Conservation (phyloP, 2,329 filamentous ascomycete genomes). For the Ophiostoma quercus region DNA sequence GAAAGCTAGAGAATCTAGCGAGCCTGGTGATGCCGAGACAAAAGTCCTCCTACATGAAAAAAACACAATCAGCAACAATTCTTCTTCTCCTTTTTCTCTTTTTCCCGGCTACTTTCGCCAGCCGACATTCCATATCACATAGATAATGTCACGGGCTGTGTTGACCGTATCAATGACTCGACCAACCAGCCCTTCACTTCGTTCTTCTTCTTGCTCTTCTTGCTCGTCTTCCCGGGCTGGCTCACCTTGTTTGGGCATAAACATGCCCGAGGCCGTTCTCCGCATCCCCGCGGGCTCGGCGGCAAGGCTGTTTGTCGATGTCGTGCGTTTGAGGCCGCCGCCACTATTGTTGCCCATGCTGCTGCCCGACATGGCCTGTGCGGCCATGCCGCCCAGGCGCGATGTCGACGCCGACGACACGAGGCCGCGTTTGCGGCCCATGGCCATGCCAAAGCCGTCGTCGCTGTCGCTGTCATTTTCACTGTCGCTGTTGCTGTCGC, state of each 20-base stretch:
- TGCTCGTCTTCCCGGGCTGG: constrained; percentile 37
- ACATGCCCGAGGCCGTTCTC: constrained; percentile 80
- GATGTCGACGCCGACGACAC: constrained; percentile 24
- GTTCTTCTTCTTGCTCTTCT: constrained; percentile 23
- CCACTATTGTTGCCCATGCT: neutral
- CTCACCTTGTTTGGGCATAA: constrained; percentile 80
- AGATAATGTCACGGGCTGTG: constrained; percentile 63
- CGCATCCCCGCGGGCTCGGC: constrained; percentile 59
- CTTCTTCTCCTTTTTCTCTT: neutral
- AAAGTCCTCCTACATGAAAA: constrained; percentile 25
- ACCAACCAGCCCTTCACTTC: constrained; percentile 63
- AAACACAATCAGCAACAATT: constrained; percentile 20
- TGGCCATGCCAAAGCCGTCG: constrained; percentile 25
- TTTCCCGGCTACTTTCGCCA: constrained; percentile 47
- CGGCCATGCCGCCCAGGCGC: constrained; percentile 12
- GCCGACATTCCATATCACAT: constrained; percentile 67
- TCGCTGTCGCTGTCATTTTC: constrained; percentile 24
- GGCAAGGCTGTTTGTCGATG: constrained; percentile 47
- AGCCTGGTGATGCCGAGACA: constrained; percentile 24
- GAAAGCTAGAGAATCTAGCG: constrained; percentile 4
- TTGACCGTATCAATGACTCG: constrained; percentile 77
- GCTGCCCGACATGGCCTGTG: constrained; percentile 5
- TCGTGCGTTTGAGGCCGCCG: constrained; percentile 42
- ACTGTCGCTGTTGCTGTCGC: constrained; percentile 28
- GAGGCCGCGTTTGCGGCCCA: constrained; percentile 23